phyloP scores from a whole-genome alignment of 208 protist genomes.

The Leishmania guyanensis region DNA sequence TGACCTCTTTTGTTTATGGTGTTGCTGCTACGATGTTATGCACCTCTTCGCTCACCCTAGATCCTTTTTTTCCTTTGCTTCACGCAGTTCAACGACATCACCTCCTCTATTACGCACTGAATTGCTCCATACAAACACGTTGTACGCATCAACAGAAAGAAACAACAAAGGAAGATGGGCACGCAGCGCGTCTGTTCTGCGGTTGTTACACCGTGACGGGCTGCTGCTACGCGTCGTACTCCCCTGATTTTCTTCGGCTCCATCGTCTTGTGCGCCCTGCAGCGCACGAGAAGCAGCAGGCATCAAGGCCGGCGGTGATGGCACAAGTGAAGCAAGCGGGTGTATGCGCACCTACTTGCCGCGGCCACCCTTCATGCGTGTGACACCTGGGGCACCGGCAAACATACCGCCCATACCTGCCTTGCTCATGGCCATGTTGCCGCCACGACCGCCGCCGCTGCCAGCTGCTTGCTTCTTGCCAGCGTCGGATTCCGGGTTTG shows the following conservation, averaged over 20 bases:
- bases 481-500: conserved; percentile 91
- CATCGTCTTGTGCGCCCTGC: not conserved
- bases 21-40: not conserved
- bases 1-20: not conserved
- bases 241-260: not conserved
- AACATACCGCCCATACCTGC: conserved; percentile 94
- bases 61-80: not conserved
- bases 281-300: not conserved
- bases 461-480: conserved; percentile 87
- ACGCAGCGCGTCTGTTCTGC: not conserved
- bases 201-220: not conserved
- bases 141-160: not conserved
- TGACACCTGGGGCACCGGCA: conserved; percentile 84
- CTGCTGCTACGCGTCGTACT: no score
- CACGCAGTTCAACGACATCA: not conserved
- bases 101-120: not conserved
- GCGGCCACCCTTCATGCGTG: conserved; percentile 82
- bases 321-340: not conserved
- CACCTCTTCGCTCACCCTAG: not conserved
- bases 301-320: not conserved
- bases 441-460: conserved; percentile 54
- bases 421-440: conserved; percentile 87
- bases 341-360: conserved; percentile 53
- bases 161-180: not conserved
- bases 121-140: not conserved